phyloP scores from a whole-genome alignment of 345 rosid species.

The Citrus unshiu region DNA sequence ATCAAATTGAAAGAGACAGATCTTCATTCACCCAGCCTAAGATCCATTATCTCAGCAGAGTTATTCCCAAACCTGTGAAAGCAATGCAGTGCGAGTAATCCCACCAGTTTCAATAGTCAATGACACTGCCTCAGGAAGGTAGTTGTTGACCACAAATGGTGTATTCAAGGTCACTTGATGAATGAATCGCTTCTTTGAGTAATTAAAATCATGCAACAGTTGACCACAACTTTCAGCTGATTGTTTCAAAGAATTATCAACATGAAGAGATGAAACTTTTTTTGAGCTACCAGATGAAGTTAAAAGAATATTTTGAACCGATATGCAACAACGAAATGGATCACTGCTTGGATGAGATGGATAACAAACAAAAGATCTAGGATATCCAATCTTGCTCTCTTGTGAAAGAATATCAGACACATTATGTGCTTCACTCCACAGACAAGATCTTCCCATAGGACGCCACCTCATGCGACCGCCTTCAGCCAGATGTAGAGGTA shows the following conservation, averaged over 20 bases:
- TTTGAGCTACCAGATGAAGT: conserved; percentile 39
- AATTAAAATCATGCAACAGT: conserved; percentile 32
- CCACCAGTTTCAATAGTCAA: conserved; percentile 79
- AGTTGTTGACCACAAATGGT: conserved; percentile 65
- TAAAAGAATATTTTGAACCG: conserved; percentile 54
- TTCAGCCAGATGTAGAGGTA: conserved; percentile 92
- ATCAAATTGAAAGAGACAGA: conserved; percentile 15
- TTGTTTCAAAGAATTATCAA: conserved; percentile 21
- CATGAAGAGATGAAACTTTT: conserved; percentile 24
- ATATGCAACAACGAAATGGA: conserved; percentile 87
- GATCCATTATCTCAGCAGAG: not conserved
- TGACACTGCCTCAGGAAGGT: conserved; percentile 68
- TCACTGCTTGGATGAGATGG: conserved; percentile 88
- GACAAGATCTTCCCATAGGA: conserved; percentile 70
- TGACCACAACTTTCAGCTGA: conserved; percentile 32
- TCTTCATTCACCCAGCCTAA: not conserved
- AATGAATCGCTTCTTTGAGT: conserved; percentile 44
- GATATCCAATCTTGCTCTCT: conserved; percentile 72
- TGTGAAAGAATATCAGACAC: conserved; percentile 70
- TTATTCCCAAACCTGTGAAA: conserved; percentile 68
- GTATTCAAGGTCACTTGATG: conserved; percentile 72
- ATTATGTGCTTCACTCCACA: conserved; percentile 94
- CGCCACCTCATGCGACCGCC: conserved; percentile 92
- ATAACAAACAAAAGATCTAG: conserved; percentile 84
- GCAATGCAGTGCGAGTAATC: conserved; percentile 47